phyloP scores from a whole-genome alignment of 805 yeast species.

The Starmerella davenportii region DNA sequence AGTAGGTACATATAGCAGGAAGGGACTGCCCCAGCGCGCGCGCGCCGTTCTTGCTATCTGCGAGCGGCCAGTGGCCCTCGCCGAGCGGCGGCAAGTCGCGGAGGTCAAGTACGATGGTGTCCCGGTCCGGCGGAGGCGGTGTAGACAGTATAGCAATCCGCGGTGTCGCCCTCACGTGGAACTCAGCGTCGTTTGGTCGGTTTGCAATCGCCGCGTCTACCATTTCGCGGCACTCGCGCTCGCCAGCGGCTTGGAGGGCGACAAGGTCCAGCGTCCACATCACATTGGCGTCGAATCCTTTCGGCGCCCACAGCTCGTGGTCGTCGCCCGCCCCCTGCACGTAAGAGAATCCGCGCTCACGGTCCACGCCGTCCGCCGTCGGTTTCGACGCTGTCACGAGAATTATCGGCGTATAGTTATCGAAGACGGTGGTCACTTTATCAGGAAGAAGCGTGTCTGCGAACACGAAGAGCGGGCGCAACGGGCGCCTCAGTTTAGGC shows the following conservation, averaged over 20 bases:
- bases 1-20: conserved; percentile 26
- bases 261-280: conserved; percentile 33
- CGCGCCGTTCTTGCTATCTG: conserved; percentile 42
- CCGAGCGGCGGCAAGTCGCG: too few species aligned
- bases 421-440: conserved; percentile 19
- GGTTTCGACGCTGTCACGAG: conserved; percentile 46
- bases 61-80: too few species aligned
- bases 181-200: too few species aligned
- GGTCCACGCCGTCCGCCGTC: conserved; percentile 40
- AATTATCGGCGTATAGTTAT: conserved; percentile 28
- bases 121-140: too few species aligned
- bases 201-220: too few species aligned
- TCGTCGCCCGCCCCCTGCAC: conserved; percentile 94
- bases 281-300: conserved; percentile 30
- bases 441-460: conserved; percentile 31
- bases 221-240: too few species aligned
- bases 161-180: too few species aligned
- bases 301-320: conserved; percentile 66
- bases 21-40: conserved; percentile 36
- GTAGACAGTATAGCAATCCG: background rate
- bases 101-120: too few species aligned
- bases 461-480: conserved; percentile 53
- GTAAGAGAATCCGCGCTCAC: conserved; percentile 35
- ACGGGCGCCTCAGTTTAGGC: conserved; percentile 28
- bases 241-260: too few species aligned